Percentiles rank a stretch among this genome's conserved stretches.
phyloP scores from a whole-genome alignment of 1,284 basidiomycete species.

The Leccinum proliferum region DNA sequence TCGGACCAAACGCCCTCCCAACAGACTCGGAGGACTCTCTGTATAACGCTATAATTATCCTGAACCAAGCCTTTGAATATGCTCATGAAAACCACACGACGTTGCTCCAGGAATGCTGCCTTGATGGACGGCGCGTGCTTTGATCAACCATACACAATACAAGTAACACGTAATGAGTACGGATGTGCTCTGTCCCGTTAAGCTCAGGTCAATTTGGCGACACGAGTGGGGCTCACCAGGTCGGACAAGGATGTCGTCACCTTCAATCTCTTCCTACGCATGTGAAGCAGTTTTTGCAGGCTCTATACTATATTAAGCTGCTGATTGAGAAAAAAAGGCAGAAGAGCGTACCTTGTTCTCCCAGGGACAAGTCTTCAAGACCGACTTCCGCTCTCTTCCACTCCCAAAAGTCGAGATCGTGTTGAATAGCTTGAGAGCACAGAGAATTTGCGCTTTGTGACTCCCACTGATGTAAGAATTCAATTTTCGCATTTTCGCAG shows the following conservation, averaged over 20 bases:
- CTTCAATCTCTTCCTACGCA: conserved; percentile 51
- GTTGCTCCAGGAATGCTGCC: conserved; percentile 59
- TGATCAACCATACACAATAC: conserved; percentile 63
- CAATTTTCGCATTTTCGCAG: conserved; percentile 48
- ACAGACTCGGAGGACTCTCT: conserved; percentile 53
- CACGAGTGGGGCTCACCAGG: conserved; percentile 43
- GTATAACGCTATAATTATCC: conserved; percentile 54
- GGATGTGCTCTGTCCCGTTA: conserved; percentile 39
- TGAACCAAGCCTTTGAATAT: conserved; percentile 65
- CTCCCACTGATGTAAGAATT: conserved; percentile 54
- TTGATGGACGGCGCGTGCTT: conserved; percentile 48
- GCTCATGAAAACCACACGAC: conserved; percentile 51
- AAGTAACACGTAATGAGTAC: conserved; percentile 63
- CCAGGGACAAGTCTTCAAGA: conserved; percentile 69
- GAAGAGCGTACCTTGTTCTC: conserved; percentile 54
- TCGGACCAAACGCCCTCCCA: conserved; percentile 64
- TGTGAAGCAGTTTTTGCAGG: conserved; percentile 59
- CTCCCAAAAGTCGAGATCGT: conserved; percentile 56
- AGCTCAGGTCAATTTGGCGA: background rate
- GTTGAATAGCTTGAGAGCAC: conserved; percentile 58
- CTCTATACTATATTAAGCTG: conserved; percentile 35
- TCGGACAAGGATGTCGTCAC: conserved; percentile 39
- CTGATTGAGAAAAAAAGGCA: background rate
- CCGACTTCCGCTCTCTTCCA: conserved; percentile 53
- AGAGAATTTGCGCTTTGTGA: conserved; percentile 58